Conservation (phyloP, 768 basidiomycete species). For the Phlegmacium glaucopus region DNA sequence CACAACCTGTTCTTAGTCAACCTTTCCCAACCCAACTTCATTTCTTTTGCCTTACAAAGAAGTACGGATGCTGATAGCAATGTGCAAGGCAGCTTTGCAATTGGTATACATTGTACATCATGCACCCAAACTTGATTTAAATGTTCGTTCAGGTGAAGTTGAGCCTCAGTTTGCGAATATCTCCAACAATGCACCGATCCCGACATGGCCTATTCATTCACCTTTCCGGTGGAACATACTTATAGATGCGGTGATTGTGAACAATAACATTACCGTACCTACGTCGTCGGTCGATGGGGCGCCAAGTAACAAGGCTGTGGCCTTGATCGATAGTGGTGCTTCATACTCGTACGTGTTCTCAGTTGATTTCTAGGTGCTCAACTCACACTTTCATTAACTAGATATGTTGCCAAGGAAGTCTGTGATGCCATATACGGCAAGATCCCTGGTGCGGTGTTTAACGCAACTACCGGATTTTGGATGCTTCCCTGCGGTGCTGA, state of each 20-base stretch:
- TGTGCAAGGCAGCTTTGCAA: conserved; percentile 65
- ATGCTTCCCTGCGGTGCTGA: conserved; percentile 69
- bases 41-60: conserved; percentile 72
- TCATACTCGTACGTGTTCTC: conserved; percentile 62
- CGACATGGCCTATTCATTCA: conserved; percentile 66
- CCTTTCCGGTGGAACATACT: conserved; percentile 78
- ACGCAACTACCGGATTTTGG: conserved; percentile 57
- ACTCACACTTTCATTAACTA: conserved; percentile 21
- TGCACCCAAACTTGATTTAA: neutral
- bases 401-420: conserved; percentile 66
- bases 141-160: conserved; percentile 50
- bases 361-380: neutral
- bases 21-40: conserved; percentile 71
- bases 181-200: conserved; percentile 51
- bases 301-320: conserved; percentile 69
- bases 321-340: conserved; percentile 77
- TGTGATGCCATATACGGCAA: conserved; percentile 68
- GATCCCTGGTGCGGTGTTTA: conserved; percentile 60
- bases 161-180: conserved; percentile 62
- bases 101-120: conserved; percentile 44
- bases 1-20: conserved; percentile 75
- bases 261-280: conserved; percentile 46
- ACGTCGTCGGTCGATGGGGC: conserved; percentile 52
- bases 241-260: conserved; percentile 68
- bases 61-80: conserved; percentile 48